Base-by-base conservation (phyloP, 345 rosid species). In the Passiflora organensis region DNA sequence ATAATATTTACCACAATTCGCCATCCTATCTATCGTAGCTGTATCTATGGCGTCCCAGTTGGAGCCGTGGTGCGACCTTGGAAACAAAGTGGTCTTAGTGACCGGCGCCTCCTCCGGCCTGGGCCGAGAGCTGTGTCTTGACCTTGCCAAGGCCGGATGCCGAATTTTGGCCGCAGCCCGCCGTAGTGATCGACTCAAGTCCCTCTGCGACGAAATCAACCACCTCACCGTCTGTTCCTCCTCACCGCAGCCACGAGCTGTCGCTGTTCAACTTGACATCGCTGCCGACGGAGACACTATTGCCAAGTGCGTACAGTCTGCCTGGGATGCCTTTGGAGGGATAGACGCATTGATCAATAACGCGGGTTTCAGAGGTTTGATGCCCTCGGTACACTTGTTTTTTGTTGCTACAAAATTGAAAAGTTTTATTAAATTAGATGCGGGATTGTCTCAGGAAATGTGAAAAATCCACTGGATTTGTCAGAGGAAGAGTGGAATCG, bases 41-140 rank as follows among this genome's bases (percentile, higher is more conserved):
- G n/a, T n/a, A n/a, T n/a, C n/a, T n/a, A n/a, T n/a, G n/a, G n/a
- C n/a, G n/a, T n/a, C n/a, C 34, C 34, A 28, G 34, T 28, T 28
- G 34, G 34, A 84, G 82, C 95, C 95, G 21, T 86, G 95, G 97
- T 21, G 54, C 56, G 72, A 83, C 24, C 62, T 87, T 13, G 57
- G 58, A 16, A 76, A 61, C 82, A 90, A 81, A 59, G 97, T 87
- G 59, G 95, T 90, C 14, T 57, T 90, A 68, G 82, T 90, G 10
- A 90, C 97, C 34, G 94, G 97, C 34, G 95, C 90, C 18, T 90
- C 93, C 41, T 78, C 95, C 21, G 95, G 97, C 45, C 50, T 87
- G 20, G 97, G 97, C 48, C 53, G 80, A 53, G 94, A 90, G 14
- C 64, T 85, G 43, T 82, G 91, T 66, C 78, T 84, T 36, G 94